These are phyloP conservation scores for Xylaria sp. DNA, from an alignment of 495 filamentous ascomycete genomes.

Conservation along the genomic window DNA sequence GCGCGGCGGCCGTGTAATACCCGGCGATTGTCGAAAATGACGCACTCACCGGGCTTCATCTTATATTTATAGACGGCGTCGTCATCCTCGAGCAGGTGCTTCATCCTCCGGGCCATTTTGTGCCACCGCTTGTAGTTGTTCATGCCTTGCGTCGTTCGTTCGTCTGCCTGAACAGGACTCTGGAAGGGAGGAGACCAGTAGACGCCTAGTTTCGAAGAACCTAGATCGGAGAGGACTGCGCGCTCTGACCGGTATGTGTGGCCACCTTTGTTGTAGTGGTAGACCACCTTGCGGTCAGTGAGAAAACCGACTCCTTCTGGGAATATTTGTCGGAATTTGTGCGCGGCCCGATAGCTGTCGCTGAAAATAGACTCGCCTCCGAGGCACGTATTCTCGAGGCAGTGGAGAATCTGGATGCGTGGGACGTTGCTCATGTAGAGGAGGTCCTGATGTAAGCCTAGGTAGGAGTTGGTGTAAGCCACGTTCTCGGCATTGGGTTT, in stretches of 20 bases:
- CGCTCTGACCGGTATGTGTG: slow-evolving; percentile 64
- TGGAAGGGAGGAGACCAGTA: slow-evolving; percentile 70
- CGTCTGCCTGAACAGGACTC: slow-evolving; percentile 26
- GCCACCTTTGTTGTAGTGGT: slow-evolving; percentile 74
- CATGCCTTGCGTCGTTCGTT: not conserved
- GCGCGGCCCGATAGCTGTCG: slow-evolving; percentile 71
- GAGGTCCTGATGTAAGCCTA: slow-evolving; percentile 91
- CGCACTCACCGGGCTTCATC: slow-evolving; percentile 79
- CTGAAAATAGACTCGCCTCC: slow-evolving; percentile 86
- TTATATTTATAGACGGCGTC: slow-evolving; percentile 69
- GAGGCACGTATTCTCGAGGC: slow-evolving; percentile 72
- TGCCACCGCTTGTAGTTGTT: slow-evolving; percentile 38
- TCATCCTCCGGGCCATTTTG: slow-evolving; percentile 55
- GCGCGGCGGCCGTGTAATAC: slow-evolving; percentile 77
- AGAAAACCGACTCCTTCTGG: slow-evolving; percentile 49
- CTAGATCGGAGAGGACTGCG: slow-evolving; percentile 52
- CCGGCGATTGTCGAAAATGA: slow-evolving; percentile 84
- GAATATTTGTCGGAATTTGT: slow-evolving; percentile 42
- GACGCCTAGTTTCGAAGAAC: slow-evolving; percentile 40
- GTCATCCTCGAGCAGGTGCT: slow-evolving; percentile 51
- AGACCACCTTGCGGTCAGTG: slow-evolving; percentile 54
- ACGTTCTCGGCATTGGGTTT: slow-evolving; percentile 84
- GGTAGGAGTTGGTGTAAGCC: slow-evolving; percentile 80
- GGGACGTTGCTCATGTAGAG: slow-evolving; percentile 85
- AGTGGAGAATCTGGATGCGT: slow-evolving; percentile 84